phyloP scores from a whole-genome alignment of 2,329 filamentous ascomycete species.

The Hirsutella minnesotensis region DNA sequence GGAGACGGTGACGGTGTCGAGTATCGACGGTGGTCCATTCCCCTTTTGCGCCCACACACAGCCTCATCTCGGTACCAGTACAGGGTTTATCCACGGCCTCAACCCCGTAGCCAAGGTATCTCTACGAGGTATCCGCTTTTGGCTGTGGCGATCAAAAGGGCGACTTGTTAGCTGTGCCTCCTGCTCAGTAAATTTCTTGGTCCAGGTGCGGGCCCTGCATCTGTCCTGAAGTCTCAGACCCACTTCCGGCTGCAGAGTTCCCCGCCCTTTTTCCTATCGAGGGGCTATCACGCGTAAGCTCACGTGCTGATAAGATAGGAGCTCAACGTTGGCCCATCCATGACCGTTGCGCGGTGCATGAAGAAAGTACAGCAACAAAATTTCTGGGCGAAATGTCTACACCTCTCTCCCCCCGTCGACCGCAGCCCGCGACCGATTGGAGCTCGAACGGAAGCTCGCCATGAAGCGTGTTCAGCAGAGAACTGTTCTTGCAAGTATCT shows the following conservation, averaged over 20 bases:
- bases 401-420: too few relatives aligned
- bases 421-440: too few relatives aligned
- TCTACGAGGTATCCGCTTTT: background rate
- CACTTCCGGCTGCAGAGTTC: too few relatives aligned
- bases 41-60: background rate
- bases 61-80: background rate
- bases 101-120: background rate
- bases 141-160: too few relatives aligned
- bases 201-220: too few relatives aligned
- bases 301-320: constrained; percentile 9
- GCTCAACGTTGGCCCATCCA: too few relatives aligned
- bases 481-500: constrained; percentile 17
- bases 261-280: background rate
- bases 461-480: constrained; percentile 22
- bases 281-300: background rate
- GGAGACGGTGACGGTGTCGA: constrained; percentile 1
- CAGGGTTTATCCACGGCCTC: background rate
- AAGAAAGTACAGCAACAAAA: too few relatives aligned
- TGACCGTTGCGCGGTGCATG: too few relatives aligned
- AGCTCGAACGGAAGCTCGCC: constrained; percentile 7
- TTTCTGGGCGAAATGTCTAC: too few relatives aligned
- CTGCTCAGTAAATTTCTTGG: too few relatives aligned
- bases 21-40: background rate
- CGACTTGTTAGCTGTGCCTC: too few relatives aligned
- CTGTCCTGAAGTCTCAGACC: too few relatives aligned